A percentile compares a stretch with the other conserved stretches of the same genome.
Evolutionary conservation across 345 rosid species (phyloP).

Genomic region (Melaleuca quinquenervia): DNA sequence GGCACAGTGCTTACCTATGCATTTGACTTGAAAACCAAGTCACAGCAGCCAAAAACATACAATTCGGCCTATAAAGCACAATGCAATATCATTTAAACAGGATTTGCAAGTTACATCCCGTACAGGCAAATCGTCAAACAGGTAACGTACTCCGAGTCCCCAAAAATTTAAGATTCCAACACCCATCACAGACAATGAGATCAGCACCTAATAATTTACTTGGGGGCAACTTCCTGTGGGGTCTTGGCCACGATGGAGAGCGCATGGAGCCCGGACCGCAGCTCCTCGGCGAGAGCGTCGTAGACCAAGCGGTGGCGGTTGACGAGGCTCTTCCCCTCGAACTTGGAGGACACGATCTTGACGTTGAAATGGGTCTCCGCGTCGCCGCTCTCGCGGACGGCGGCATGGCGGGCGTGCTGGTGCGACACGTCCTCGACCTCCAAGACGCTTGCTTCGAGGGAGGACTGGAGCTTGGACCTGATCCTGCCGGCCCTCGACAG

Average conservation of each 20-base stretch:
- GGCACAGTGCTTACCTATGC: background rate
- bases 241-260: constrained; percentile 53
- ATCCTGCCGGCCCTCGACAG: constrained; percentile 31
- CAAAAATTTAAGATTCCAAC: background rate
- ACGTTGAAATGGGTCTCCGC: constrained; percentile 52
- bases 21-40: background rate
- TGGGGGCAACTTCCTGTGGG: constrained; percentile 23
- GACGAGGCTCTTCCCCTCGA: constrained; percentile 34
- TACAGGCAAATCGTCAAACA: background rate
- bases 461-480: constrained; percentile 23
- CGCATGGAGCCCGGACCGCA: constrained; percentile 43
- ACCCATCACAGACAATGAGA: background rate
- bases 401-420: constrained; percentile 70
- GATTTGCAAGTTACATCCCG: background rate
- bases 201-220: background rate
- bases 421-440: constrained; percentile 64
- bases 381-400: constrained; percentile 17
- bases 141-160: background rate
- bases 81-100: background rate
- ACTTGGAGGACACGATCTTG: constrained; percentile 35
- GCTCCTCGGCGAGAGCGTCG: constrained; percentile 37
- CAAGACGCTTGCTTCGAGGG: constrained; percentile 22
- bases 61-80: background rate
- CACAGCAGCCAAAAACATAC: background rate
- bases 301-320: constrained; percentile 54